These are phyloP conservation scores for Ascocoryne sarcoides DNA, from an alignment of 2,329 filamentous ascomycete genomes.

Conservation along the genomic window DNA sequence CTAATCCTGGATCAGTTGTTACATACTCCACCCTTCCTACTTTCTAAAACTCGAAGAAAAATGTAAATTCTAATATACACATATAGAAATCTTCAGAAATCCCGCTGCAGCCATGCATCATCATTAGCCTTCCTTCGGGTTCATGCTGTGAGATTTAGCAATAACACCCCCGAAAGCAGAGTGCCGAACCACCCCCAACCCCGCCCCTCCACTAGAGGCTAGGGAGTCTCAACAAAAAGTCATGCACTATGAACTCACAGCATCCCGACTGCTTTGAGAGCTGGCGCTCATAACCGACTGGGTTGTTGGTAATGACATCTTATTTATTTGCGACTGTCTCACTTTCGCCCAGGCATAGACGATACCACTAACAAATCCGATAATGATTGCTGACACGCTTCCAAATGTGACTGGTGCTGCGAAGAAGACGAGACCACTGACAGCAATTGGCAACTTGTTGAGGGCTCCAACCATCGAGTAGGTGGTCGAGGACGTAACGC, in stretches of 20 bases:
- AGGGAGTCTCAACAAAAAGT: conserved; percentile 1
- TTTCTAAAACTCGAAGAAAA: conserved; percentile 14
- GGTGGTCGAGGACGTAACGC: conserved; percentile 92
- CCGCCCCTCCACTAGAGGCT: too few relatives aligned
- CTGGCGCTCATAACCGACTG: conserved; percentile 76
- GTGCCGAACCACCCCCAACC: too few relatives aligned
- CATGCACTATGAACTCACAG: conserved; percentile 41
- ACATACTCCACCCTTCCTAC: conserved; percentile 10
- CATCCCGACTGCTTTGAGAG: conserved; percentile 82
- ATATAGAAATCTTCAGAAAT: conserved; percentile 9
- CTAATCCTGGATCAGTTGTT: conserved; percentile 7
- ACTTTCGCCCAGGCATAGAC: conserved; percentile 86
- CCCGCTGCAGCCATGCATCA: too few relatives aligned
- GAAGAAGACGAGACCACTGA: conserved; percentile 92
- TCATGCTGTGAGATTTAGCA: neutral
- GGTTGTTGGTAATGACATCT: conserved; percentile 58
- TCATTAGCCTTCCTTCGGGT: neutral
- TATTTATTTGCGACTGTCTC: conserved; percentile 60
- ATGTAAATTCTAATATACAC: conserved; percentile 17
- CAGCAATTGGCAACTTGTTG: conserved; percentile 93
- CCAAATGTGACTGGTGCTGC: conserved; percentile 86
- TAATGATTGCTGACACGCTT: conserved; percentile 80
- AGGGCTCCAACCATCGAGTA: conserved; percentile 98
- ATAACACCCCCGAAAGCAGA: neutral
- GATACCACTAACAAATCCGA: conserved; percentile 87